These are phyloP conservation scores for Chloris gayana DNA, from an alignment of 176 grass and related monocot species.

Conservation along the genomic window DNA sequence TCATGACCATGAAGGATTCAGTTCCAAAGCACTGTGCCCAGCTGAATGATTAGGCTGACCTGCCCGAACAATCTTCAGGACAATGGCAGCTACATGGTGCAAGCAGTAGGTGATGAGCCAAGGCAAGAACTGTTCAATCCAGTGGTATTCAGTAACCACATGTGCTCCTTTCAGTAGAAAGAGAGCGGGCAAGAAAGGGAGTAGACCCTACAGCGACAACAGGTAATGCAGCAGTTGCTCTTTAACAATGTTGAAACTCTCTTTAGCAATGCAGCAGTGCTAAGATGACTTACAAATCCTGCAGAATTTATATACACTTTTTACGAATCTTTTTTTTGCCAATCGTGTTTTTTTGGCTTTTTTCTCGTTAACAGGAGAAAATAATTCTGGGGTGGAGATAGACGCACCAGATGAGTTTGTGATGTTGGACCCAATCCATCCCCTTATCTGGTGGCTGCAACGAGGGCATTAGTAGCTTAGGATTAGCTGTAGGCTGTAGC, in stretches of 20 bases:
- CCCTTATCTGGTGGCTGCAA: slow-evolving; percentile 58
- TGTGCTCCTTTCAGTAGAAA: slow-evolving; percentile 82
- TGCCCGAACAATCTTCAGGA: slow-evolving; percentile 52
- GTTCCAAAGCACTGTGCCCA: slow-evolving; percentile 28
- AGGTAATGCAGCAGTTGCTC: slow-evolving; percentile 45
- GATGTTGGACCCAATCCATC: slow-evolving; percentile 77
- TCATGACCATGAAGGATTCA: slow-evolving; percentile 35
- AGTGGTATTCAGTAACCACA: slow-evolving; percentile 62
- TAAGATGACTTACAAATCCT: not conserved
- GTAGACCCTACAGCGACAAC: slow-evolving; percentile 41
- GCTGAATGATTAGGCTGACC: slow-evolving; percentile 29
- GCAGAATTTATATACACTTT: not conserved
- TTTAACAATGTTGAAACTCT: not conserved
- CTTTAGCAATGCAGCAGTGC: not conserved
- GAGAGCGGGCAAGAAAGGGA: slow-evolving; percentile 12
- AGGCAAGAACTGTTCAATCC: slow-evolving; percentile 72
- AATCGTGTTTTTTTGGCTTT: not conserved
- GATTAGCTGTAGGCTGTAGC: slow-evolving; percentile 39
- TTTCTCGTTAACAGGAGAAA: slow-evolving; percentile 13
- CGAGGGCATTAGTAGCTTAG: slow-evolving; percentile 14
- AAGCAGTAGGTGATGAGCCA: slow-evolving; percentile 58
- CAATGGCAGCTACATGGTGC: slow-evolving; percentile 58
- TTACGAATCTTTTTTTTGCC: not conserved
- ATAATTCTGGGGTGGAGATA: slow-evolving; percentile 36
- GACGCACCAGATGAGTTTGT: slow-evolving; percentile 63